Conservation (phyloP, 768 basidiomycete genomes). For the Hirschioporus abietinus region DNA sequence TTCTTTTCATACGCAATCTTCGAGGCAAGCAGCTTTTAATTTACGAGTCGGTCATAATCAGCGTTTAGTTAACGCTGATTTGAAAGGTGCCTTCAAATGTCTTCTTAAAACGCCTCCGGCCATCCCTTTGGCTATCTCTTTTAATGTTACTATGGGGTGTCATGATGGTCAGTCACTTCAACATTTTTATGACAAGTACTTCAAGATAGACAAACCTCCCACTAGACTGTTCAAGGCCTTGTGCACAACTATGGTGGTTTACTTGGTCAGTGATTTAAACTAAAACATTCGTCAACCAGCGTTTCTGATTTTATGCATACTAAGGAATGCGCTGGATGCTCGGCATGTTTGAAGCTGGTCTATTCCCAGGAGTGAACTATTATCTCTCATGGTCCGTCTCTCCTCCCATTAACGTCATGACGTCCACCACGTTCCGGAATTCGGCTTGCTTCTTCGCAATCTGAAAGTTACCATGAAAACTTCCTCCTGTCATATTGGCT, state of each 20-base stretch:
- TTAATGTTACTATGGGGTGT: constrained; percentile 74
- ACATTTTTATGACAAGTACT: neutral
- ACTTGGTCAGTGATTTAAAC: constrained; percentile 41
- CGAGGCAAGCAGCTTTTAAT: constrained; percentile 37
- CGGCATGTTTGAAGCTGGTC: constrained; percentile 69
- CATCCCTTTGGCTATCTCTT: constrained; percentile 70
- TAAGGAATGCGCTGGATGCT: constrained; percentile 67
- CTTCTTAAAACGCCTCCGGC: constrained; percentile 66
- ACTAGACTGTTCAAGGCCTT: constrained; percentile 66
- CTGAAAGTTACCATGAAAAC: neutral
- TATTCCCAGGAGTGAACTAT: constrained; percentile 55
- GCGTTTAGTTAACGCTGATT: constrained; percentile 6
- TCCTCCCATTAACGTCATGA: constrained; percentile 11
- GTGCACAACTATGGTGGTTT: constrained; percentile 66
- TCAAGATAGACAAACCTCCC: constrained; percentile 13
- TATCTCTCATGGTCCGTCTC: constrained; percentile 63
- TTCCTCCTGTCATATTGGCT: neutral
- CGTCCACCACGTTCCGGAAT: neutral
- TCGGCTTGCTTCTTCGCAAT: neutral
- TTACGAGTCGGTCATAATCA: constrained; percentile 5
- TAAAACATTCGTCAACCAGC: neutral
- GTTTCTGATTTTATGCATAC: constrained; percentile 5
- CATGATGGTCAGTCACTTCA: constrained; percentile 52
- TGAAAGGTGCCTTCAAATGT: constrained; percentile 62
- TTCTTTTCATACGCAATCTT: constrained; percentile 61